Conservation (phyloP, 2,329 filamentous ascomycete species). For the Diaporthe longicolla region DNA sequence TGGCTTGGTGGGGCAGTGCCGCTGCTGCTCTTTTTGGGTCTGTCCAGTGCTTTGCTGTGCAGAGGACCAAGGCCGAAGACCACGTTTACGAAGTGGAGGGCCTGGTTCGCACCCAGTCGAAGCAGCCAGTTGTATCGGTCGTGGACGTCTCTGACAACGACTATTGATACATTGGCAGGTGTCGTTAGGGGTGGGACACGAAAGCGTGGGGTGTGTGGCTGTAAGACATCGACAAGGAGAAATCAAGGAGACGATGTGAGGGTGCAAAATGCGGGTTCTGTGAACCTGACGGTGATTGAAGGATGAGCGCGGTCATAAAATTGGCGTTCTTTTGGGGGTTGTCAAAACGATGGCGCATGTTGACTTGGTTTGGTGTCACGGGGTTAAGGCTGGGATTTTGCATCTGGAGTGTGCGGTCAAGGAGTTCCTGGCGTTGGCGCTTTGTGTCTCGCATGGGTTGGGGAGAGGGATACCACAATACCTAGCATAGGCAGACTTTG, state of each 20-base stretch:
- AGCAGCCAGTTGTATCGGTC: slow-evolving; percentile 30
- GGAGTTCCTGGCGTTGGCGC: slow-evolving; percentile 31
- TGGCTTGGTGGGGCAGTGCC: slow-evolving; percentile 76
- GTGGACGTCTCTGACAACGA: slow-evolving; percentile 31
- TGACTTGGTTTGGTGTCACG: background rate
- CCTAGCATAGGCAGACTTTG: slow-evolving; percentile 31
- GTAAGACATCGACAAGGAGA: background rate
- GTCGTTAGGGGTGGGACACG: too few species aligned
- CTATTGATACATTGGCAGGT: background rate
- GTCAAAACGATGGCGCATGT: background rate
- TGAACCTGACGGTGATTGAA: background rate
- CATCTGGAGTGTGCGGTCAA: slow-evolving; percentile 2
- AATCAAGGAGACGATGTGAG: background rate
- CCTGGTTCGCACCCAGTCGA: slow-evolving; percentile 33
- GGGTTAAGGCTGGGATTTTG: slow-evolving; percentile 4
- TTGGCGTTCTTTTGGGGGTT: background rate
- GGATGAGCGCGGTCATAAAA: background rate
- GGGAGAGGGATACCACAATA: slow-evolving; percentile 35
- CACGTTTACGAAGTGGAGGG: slow-evolving; percentile 37
- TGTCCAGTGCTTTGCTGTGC: slow-evolving; percentile 71
- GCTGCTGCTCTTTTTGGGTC: slow-evolving; percentile 69
- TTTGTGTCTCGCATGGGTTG: slow-evolving; percentile 25
- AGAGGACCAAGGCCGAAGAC: slow-evolving; percentile 48
- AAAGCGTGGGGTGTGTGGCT: background rate
- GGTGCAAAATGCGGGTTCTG: background rate